phyloP scores from a whole-genome alignment of 192 early-diverging fungal species.

The Backusella mclennaniae region DNA sequence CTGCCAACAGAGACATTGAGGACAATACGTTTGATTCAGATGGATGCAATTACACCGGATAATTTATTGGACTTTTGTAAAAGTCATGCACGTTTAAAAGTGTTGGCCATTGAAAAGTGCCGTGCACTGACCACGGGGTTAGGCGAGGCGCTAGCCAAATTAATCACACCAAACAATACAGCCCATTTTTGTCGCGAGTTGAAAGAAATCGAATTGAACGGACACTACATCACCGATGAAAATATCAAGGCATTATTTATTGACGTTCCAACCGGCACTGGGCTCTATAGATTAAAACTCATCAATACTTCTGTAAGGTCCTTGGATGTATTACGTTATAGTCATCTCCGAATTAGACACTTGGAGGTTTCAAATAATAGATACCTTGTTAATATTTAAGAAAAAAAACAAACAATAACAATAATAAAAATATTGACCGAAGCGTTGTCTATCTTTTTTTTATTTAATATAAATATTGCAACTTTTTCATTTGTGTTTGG shows the following conservation, averaged over 20 bases:
- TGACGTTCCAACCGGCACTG: not conserved
- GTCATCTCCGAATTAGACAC: not conserved
- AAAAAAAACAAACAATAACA: not conserved
- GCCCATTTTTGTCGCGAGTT: not conserved
- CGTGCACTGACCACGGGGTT: slow-evolving; percentile 1
- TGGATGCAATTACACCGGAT: not conserved
- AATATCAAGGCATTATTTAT: not conserved
- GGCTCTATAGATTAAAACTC: not conserved
- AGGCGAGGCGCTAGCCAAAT: not conserved
- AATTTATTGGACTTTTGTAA: not conserved
- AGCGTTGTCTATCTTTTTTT: not conserved
- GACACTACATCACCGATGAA: not conserved
- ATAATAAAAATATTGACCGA: slow-evolving; percentile 5
- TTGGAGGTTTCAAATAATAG: slow-evolving; percentile 4
- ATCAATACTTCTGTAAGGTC: not conserved
- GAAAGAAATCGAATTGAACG: not conserved
- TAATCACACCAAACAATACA: not conserved
- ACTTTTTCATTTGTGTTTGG: not conserved
- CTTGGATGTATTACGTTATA: not conserved
- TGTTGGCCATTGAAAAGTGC: not conserved
- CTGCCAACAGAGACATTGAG: not conserved
- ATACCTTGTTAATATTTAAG: not conserved
- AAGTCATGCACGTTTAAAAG: not conserved
- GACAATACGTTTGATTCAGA: not conserved
- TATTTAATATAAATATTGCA: not conserved